These are phyloP conservation scores for Hortiboletus flavorubellus DNA, from an alignment of 768 basidiomycete genomes.

Conservation along the genomic window DNA sequence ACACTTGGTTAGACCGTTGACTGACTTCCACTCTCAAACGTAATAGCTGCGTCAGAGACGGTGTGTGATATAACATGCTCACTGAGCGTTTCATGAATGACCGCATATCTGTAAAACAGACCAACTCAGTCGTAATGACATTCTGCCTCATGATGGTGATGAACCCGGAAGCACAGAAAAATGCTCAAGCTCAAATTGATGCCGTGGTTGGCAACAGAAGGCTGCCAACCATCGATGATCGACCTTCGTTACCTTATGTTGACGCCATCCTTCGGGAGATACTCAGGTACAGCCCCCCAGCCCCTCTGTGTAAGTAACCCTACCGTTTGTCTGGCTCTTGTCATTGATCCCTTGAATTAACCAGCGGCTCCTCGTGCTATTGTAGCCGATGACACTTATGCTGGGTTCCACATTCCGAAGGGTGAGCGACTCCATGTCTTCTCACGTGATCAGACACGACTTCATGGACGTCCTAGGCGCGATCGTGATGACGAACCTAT, in stretches of 20 bases:
- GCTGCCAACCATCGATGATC: conserved; percentile 8
- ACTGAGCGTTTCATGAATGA: not conserved
- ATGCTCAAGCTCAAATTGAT: conserved; percentile 13
- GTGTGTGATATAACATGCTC: not conserved
- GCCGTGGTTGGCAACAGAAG: conserved; percentile 1
- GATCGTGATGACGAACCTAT: not conserved
- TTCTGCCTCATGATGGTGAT: conserved; percentile 13
- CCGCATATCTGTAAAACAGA: not conserved
- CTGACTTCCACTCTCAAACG: not conserved
- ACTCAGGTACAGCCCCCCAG: not conserved
- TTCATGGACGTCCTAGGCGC: not conserved
- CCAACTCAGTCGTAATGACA: not conserved
- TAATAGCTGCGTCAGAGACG: conserved; percentile 7
- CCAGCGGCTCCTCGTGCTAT: conserved; percentile 2
- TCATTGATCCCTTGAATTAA: not conserved
- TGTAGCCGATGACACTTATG: conserved; percentile 6
- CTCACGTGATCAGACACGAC: not conserved
- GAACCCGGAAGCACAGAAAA: conserved; percentile 7
- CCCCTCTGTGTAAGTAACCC: conserved; percentile 6
- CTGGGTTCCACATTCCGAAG: conserved; percentile 10
- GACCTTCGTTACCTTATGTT: conserved; percentile 1
- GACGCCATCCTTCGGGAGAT: conserved; percentile 8
- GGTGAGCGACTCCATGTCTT: not conserved
- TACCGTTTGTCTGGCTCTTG: not conserved
- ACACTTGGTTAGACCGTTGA: not conserved